phyloP scores from a whole-genome alignment of 306 rosid species.

The Quercus wislizeni region DNA sequence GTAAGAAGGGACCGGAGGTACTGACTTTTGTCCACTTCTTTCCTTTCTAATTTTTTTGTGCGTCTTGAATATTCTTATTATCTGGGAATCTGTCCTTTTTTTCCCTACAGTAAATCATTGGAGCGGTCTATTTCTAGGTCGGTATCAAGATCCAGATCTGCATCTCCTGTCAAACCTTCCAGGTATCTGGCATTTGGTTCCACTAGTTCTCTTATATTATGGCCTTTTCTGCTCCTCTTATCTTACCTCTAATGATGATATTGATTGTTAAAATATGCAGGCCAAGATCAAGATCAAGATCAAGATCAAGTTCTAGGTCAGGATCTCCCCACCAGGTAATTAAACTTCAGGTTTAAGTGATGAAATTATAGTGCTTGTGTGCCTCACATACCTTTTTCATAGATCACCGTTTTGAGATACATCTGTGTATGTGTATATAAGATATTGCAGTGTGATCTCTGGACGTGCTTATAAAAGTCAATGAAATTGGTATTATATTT shows the following conservation, averaged over 20 bases:
- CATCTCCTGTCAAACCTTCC: slow-evolving; percentile 75
- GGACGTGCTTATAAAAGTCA: background rate
- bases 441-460: background rate
- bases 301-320: slow-evolving; percentile 59
- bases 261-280: slow-evolving; percentile 39
- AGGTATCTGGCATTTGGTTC: slow-evolving; percentile 44
- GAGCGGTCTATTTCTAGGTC: slow-evolving; percentile 87
- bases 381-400: background rate
- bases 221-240: background rate
- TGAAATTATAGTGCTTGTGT: background rate
- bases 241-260: background rate
- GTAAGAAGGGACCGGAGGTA: slow-evolving; percentile 69
- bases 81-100: background rate
- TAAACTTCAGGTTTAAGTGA: slow-evolving; percentile 1
- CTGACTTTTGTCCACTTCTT: background rate
- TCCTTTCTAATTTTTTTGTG: background rate
- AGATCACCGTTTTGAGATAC: background rate
- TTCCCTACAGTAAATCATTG: slow-evolving; percentile 58
- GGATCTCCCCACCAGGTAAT: slow-evolving; percentile 73
- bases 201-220: background rate
- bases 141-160: slow-evolving; percentile 77
- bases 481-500: too few relatives aligned
- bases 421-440: background rate
- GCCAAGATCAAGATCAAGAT: slow-evolving; percentile 52
- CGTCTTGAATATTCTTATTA: background rate